These are phyloP conservation scores for Tricholoma sp. DNA, from an alignment of 768 basidiomycete genomes.

Conservation along the genomic window DNA sequence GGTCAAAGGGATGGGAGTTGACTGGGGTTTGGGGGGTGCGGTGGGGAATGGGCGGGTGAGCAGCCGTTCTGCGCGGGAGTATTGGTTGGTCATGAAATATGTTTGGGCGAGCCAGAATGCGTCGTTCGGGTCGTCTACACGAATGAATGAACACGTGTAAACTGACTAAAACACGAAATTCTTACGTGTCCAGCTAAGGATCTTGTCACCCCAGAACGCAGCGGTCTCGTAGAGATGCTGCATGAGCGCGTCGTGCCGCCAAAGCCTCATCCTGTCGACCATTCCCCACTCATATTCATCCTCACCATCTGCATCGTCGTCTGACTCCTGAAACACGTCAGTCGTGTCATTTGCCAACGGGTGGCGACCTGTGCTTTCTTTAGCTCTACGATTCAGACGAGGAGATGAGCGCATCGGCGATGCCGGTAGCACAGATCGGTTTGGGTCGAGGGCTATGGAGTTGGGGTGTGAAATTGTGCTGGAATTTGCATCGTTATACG, in stretches of 20 bases:
- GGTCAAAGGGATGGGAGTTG: constrained; percentile 27
- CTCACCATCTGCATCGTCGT: constrained; percentile 53
- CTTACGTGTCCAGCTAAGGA: constrained; percentile 92
- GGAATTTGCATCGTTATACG: constrained; percentile 60
- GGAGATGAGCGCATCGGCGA: constrained; percentile 71
- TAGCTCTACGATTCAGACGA: constrained; percentile 47
- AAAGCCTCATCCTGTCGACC: constrained; percentile 93
- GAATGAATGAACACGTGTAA: constrained; percentile 1
- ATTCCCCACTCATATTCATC: constrained; percentile 73
- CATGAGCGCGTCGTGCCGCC: constrained; percentile 97
- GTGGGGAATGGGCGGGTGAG: constrained; percentile 82
- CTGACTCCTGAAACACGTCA: constrained; percentile 69
- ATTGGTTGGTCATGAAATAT: constrained; percentile 94
- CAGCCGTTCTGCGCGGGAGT: constrained; percentile 88
- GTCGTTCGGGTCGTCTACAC: constrained; percentile 88
- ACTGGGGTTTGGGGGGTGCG: constrained; percentile 35
- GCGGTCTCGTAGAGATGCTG: constrained; percentile 98
- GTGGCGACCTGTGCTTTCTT: constrained; percentile 50
- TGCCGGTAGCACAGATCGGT: constrained; percentile 68
- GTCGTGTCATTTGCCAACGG: constrained; percentile 76
- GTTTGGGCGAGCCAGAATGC: constrained; percentile 99
- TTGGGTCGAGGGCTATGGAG: constrained; percentile 69
- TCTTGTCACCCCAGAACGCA: constrained; percentile 98
- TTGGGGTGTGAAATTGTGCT: constrained; percentile 53
- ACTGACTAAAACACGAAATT: constrained; percentile 69